These are phyloP conservation scores for Zygoascus sp. DNA, from an alignment of 1,139 yeast species.

Conservation along the genomic window DNA sequence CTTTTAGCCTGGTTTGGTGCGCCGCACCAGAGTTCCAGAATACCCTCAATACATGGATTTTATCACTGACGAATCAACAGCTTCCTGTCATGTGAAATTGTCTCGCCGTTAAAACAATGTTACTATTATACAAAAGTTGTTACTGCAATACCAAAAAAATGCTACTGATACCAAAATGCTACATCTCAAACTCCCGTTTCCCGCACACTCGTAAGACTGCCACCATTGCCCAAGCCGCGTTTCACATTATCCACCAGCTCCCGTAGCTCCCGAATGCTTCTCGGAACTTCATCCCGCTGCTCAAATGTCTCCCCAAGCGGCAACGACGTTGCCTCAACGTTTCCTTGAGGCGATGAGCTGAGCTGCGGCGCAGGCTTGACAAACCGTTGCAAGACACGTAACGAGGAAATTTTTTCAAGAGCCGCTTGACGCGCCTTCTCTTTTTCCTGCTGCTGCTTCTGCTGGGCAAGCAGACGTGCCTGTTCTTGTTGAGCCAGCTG, in stretches of 20 bases:
- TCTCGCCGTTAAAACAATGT: too few species aligned
- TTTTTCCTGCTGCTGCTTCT: background rate
- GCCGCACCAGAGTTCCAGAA: too few species aligned
- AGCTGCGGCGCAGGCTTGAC: constrained; percentile 3
- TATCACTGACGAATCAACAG: too few species aligned
- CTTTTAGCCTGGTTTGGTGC: too few species aligned
- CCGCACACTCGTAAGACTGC: background rate
- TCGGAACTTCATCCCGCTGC: background rate
- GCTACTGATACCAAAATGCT: too few species aligned
- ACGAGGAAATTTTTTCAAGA: constrained; percentile 1
- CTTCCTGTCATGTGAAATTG: too few species aligned
- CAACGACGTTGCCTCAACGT: background rate
- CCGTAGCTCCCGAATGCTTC: background rate
- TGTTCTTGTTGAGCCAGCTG: background rate
- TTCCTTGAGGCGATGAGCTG: constrained; percentile 2
- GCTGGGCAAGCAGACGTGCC: background rate
- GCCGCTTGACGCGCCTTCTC: constrained; percentile 1
- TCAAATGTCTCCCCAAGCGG: background rate
- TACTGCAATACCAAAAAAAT: too few species aligned
- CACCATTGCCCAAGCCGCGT: background rate
- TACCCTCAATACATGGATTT: too few species aligned
- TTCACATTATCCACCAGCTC: background rate
- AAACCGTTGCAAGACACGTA: background rate
- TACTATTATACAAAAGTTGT: too few species aligned
- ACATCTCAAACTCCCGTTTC: too few species aligned